These are phyloP conservation scores for Plicaturopsis crispa DNA, from an alignment of 768 basidiomycete species.

Conservation along the genomic window DNA sequence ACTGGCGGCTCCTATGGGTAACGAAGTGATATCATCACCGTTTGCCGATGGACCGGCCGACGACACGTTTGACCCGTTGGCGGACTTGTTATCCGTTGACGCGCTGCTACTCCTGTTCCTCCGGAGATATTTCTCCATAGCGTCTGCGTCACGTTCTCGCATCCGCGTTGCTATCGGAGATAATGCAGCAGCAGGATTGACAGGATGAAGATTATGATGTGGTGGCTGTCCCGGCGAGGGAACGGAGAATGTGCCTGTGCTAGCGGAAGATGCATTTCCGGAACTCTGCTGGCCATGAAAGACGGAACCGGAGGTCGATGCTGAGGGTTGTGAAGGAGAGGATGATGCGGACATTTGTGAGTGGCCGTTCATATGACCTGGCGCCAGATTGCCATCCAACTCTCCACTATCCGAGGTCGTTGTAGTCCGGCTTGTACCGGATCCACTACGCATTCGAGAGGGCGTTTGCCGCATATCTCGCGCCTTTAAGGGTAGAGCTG, in stretches of 20 bases:
- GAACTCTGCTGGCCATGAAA: constrained; percentile 4
- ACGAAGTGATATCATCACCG: constrained; percentile 45
- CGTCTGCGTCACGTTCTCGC: constrained; percentile 79
- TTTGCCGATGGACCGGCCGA: constrained; percentile 45
- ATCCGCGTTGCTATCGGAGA: constrained; percentile 78
- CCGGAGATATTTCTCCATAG: constrained; percentile 79
- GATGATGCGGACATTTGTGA: constrained; percentile 55
- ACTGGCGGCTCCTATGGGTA: constrained; percentile 36
- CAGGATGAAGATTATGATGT: constrained; percentile 26
- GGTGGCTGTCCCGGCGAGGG: constrained; percentile 29
- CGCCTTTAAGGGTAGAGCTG: constrained; percentile 38
- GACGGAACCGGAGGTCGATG: constrained; percentile 25
- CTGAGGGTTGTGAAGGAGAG: constrained; percentile 49
- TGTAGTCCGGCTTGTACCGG: constrained; percentile 74
- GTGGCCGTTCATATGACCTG: constrained; percentile 34
- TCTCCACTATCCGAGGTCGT: constrained; percentile 71
- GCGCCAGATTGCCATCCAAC: constrained; percentile 35
- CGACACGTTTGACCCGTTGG: constrained; percentile 41
- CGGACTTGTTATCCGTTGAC: constrained; percentile 65
- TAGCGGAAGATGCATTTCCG: constrained; percentile 22
- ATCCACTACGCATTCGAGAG: constrained; percentile 70
- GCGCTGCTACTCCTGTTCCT: constrained; percentile 80
- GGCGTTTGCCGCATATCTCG: constrained; percentile 29
- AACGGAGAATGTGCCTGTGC: constrained; percentile 28
- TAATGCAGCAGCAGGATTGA: constrained; percentile 39